phyloP scores from a whole-genome alignment of 768 basidiomycete genomes.

The Lactarius sp. region DNA sequence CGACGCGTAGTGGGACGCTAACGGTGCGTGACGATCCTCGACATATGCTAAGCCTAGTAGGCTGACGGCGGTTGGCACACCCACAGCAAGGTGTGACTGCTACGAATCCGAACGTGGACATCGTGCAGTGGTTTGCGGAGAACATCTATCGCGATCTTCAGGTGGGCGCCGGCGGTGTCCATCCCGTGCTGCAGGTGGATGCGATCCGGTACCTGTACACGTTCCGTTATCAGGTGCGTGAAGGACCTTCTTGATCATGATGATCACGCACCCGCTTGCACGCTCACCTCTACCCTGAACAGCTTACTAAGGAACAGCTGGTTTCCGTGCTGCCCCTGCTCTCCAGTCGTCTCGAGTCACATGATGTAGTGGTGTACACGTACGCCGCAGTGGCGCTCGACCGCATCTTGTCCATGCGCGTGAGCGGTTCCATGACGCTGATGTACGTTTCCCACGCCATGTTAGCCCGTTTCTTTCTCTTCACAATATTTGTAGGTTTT shows the following conservation, averaged over 20 bases:
- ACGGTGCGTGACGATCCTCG: constrained; percentile 46
- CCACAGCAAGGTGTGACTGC: constrained; percentile 86
- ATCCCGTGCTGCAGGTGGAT: constrained; percentile 92
- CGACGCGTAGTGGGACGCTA: constrained; percentile 80
- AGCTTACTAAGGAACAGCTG: constrained; percentile 93
- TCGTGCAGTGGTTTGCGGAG: constrained; percentile 93
- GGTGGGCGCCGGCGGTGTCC: constrained; percentile 58
- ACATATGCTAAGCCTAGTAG: not conserved
- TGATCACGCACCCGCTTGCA: not conserved
- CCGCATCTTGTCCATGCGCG: constrained; percentile 86
- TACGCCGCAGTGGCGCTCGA: constrained; percentile 99
- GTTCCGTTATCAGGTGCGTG: constrained; percentile 86
- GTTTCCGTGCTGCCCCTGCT: constrained; percentile 86
- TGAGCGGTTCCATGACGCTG: constrained; percentile 49
- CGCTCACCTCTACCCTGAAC: constrained; percentile 3
- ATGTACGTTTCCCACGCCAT: constrained; percentile 47
- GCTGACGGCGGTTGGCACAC: not conserved
- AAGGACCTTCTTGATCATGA: not conserved
- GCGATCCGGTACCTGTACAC: constrained; percentile 93
- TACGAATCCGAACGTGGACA: constrained; percentile 85
- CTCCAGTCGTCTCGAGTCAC: constrained; percentile 71
- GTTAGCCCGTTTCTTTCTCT: not conserved
- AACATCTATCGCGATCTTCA: constrained; percentile 86
- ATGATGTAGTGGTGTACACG: constrained; percentile 89
- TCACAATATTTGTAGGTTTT: constrained; percentile 51